phyloP scores from a whole-genome alignment of 2,329 filamentous ascomycete species.

The Talaromyces pinophilus region DNA sequence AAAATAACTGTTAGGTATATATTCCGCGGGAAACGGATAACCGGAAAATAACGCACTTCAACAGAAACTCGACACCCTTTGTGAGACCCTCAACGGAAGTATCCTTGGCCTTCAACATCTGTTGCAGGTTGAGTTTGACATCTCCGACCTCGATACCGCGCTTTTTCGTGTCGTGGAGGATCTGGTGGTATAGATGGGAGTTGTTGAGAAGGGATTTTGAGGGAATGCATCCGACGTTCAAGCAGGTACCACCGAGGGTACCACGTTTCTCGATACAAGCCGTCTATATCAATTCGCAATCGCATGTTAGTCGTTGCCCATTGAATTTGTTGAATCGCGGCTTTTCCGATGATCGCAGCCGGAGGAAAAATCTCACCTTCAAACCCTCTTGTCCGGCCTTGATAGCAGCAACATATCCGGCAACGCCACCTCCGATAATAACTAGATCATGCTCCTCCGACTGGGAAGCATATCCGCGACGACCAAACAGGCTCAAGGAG shows the following conservation, averaged over 20 bases:
- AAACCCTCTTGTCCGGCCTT: slow-evolving; percentile 97
- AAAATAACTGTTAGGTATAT: slow-evolving; percentile 1
- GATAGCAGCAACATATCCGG: slow-evolving; percentile 97
- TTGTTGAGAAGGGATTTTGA: slow-evolving; percentile 99
- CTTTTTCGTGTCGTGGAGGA: slow-evolving; percentile 94
- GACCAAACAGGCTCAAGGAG: slow-evolving; percentile 51
- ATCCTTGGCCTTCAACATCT: slow-evolving; percentile 99
- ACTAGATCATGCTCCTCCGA: slow-evolving; percentile 81
- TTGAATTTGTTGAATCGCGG: neutral
- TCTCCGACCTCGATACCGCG: slow-evolving; percentile 97
- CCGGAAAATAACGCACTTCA: slow-evolving; percentile 59
- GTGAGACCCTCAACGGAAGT: slow-evolving; percentile 83
- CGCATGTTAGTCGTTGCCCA: neutral
- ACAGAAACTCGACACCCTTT: slow-evolving; percentile 95
- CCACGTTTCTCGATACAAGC: slow-evolving; percentile 98
- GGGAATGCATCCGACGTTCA: slow-evolving; percentile 98
- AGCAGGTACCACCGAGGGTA: slow-evolving; percentile 88
- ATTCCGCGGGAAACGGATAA: neutral
- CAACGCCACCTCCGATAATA: slow-evolving; percentile 96
- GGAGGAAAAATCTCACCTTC: slow-evolving; percentile 63
- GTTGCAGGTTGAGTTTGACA: slow-evolving; percentile 89
- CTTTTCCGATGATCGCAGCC: neutral
- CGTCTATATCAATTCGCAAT: slow-evolving; percentile 60
- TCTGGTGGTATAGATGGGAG: slow-evolving; percentile 96
- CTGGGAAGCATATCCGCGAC: slow-evolving; percentile 58